Percentiles rank a stretch among this genome's conserved stretches.
These are phyloP conservation scores for Thielaviopsis populi DNA, from an alignment of 2,329 filamentous ascomycete species.

Conservation along the genomic window DNA sequence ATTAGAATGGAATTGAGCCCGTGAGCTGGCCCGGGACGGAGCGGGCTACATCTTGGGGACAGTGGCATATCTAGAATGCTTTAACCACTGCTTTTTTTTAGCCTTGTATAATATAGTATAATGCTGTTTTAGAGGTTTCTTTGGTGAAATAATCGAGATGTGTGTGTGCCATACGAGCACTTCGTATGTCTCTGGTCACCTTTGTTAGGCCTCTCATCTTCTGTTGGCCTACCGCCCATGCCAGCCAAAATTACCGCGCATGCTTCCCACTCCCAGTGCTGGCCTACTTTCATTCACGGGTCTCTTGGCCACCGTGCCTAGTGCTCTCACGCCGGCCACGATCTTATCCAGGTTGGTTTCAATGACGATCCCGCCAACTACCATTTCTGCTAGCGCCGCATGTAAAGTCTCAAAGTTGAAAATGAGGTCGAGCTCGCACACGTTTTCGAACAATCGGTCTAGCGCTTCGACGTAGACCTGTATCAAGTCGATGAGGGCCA, in stretches of 20 bases:
- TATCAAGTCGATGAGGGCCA: conserved; percentile 89
- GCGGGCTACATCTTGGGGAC: not conserved
- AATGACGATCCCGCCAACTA: conserved; percentile 85
- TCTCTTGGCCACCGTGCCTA: conserved; percentile 63
- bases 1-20: not conserved
- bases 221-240: conserved; percentile 23
- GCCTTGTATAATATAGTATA: not conserved
- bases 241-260: conserved; percentile 47
- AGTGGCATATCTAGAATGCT: too few relatives aligned
- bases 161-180: not conserved
- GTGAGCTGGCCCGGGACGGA: not conserved
- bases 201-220: not conserved
- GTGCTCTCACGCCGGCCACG: conserved; percentile 64
- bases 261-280: conserved; percentile 34
- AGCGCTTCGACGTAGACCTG: conserved; percentile 96
- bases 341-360: conserved; percentile 85
- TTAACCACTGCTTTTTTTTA: not conserved
- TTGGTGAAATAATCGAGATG: not conserved
- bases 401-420: conserved; percentile 98
- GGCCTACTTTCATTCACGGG: conserved; percentile 56
- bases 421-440: conserved; percentile 94
- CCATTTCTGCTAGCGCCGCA: conserved; percentile 81
- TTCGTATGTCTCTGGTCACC: not conserved
- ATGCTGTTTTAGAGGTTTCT: not conserved
- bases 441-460: conserved; percentile 92